Percentiles rank a stretch among this genome's conserved stretches.
phyloP scores from a whole-genome alignment of 2,329 filamentous ascomycete species.

The Colletotrichum siamense region DNA sequence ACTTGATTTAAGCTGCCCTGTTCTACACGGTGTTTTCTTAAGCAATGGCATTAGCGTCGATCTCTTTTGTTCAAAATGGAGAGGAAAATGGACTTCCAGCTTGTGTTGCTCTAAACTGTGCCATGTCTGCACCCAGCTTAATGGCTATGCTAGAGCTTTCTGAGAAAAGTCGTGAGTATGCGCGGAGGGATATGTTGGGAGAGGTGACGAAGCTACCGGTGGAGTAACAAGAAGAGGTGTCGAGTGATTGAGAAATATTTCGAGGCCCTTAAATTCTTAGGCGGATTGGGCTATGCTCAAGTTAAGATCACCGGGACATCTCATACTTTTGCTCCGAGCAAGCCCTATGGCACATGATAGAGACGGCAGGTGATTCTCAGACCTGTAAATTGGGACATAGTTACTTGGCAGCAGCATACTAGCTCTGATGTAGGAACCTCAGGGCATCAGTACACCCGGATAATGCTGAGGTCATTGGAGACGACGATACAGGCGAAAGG shows the following conservation, averaged over 20 bases:
- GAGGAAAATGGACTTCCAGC: accelerated
- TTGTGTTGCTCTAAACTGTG: too few species aligned
- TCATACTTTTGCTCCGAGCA: accelerated
- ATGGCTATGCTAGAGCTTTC: not conserved
- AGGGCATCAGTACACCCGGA: not conserved
- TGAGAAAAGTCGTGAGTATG: not conserved
- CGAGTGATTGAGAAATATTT: too few species aligned
- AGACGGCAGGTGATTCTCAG: accelerated
- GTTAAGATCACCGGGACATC: accelerated
- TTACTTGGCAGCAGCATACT: not conserved
- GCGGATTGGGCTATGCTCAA: not conserved
- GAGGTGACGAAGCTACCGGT: accelerated
- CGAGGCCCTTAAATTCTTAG: too few species aligned
- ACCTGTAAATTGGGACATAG: not conserved
- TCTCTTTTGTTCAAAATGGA: too few species aligned
- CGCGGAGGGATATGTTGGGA: not conserved
- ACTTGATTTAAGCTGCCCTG: not conserved
- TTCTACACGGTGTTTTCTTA: not conserved
- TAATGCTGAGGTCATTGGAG: not conserved
- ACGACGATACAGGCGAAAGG: not conserved
- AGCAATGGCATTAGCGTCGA: not conserved
- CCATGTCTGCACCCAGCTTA: accelerated
- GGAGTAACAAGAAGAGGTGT: not conserved
- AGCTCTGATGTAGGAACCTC: not conserved
- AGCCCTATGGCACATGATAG: not conserved